Evolutionary conservation across 805 yeast species (phyloP).

Genomic region (Schizosaccharomyces cryophilus): DNA sequence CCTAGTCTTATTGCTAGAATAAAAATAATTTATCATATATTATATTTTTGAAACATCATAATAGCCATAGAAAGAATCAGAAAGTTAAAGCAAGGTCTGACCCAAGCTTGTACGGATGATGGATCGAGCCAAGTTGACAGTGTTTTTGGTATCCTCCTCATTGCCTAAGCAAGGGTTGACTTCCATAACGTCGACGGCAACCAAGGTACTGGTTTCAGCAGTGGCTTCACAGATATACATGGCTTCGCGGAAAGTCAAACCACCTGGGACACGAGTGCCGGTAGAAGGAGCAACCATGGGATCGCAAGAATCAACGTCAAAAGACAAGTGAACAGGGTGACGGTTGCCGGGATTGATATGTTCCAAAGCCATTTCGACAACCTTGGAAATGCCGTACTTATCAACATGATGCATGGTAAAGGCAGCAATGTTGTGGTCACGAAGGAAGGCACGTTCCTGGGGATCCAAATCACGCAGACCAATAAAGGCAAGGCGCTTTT

Average conservation of each 20-base stretch:
- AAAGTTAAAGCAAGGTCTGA: slow-evolving; percentile 17
- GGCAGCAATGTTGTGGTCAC: slow-evolving; percentile 51
- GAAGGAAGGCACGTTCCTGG: slow-evolving; percentile 55
- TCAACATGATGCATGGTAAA: slow-evolving; percentile 92
- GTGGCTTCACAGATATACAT: slow-evolving; percentile 75
- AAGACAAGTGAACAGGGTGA: slow-evolving; percentile 67
- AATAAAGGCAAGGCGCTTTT: slow-evolving; percentile 62
- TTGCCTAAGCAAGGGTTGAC: slow-evolving; percentile 73
- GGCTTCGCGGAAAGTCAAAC: slow-evolving; percentile 82
- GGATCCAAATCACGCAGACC: slow-evolving; percentile 84
- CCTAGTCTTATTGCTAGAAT: too few relatives aligned
- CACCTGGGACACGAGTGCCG: slow-evolving; percentile 95
- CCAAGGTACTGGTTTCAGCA: slow-evolving; percentile 70
- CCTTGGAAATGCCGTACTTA: slow-evolving; percentile 74
- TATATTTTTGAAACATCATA: neutral
- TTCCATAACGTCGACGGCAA: slow-evolving; percentile 79
- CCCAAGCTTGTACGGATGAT: slow-evolving; percentile 86
- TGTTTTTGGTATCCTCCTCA: slow-evolving; percentile 53
- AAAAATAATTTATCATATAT: too few relatives aligned
- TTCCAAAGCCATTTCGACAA: slow-evolving; percentile 72
- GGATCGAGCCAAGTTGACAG: slow-evolving; percentile 75
- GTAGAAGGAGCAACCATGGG: slow-evolving; percentile 89
- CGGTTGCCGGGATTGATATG: slow-evolving; percentile 46
- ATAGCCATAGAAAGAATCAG: neutral
- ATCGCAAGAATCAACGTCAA: slow-evolving; percentile 92